Evolutionary conservation across 805 yeast genomes (phyloP).

Genomic region (Candida wancherniae): DNA sequence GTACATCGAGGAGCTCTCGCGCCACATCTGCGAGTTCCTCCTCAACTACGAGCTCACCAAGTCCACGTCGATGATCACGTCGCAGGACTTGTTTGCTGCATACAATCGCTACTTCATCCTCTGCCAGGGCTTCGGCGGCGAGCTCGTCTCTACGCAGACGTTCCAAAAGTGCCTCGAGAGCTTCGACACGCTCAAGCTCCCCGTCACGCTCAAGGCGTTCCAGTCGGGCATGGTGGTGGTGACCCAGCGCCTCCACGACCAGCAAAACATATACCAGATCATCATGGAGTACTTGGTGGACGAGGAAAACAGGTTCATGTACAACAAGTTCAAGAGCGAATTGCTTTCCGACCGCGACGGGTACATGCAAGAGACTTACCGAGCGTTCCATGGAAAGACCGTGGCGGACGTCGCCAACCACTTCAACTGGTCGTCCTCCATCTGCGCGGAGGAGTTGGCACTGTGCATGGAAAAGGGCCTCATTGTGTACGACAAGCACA

Average conservation of each 20-base stretch:
- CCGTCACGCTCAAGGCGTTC: conserved; percentile 40
- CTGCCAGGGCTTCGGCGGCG: conserved; percentile 49
- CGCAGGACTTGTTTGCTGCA: conserved; percentile 39
- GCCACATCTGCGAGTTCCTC: conserved; percentile 75
- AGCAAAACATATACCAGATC: conserved; percentile 22
- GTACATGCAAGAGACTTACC: conserved; percentile 13
- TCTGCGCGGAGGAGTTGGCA: conserved; percentile 61
- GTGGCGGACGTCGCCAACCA: conserved; percentile 40
- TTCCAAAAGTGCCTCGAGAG: conserved; percentile 55
- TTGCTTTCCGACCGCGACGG: conserved; percentile 16
- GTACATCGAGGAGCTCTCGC: conserved; percentile 64
- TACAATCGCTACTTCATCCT: conserved; percentile 33
- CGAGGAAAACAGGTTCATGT: conserved; percentile 22
- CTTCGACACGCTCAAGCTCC: conserved; percentile 55
- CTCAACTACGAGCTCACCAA: conserved; percentile 25
- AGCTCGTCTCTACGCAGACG: conserved; percentile 66
- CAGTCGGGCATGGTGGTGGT: conserved; percentile 33
- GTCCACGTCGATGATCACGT: conserved; percentile 34
- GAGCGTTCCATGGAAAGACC: conserved; percentile 30
- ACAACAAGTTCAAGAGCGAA: conserved; percentile 22
- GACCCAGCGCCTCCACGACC: conserved; percentile 20
- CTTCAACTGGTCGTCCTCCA: conserved; percentile 63
- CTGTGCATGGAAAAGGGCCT: conserved; percentile 53
- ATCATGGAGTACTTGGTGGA: conserved; percentile 22
- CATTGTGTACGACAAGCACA: conserved; percentile 62